These are phyloP conservation scores for Dittrichia graveolens DNA, from an alignment of 129 eudicot species.

Conservation along the genomic window DNA sequence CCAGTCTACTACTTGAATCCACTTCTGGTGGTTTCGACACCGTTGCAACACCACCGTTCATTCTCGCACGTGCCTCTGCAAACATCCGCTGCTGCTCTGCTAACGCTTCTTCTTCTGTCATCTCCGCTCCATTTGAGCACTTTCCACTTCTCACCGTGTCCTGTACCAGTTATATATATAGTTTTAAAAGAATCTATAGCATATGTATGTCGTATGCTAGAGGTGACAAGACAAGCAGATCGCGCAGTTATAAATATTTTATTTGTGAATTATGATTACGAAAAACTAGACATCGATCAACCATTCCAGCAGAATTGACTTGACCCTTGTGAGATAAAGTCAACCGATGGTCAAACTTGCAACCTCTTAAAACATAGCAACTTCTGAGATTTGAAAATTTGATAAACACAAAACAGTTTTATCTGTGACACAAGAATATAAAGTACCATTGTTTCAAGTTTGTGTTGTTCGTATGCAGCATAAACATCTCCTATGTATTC, in stretches of 20 bases:
- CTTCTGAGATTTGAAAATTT: background rate
- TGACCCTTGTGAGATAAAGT: too few species aligned
- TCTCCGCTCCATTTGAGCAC: constrained; percentile 67
- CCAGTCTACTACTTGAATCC: constrained; percentile 39
- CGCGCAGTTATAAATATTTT: too few species aligned
- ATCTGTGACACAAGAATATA: background rate
- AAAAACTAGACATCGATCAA: too few species aligned
- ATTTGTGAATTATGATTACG: too few species aligned
- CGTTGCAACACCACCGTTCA: constrained; percentile 68
- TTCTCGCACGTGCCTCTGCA: constrained; percentile 96
- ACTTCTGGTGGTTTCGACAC: constrained; percentile 38
- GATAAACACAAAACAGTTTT: background rate
- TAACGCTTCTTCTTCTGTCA: constrained; percentile 95
- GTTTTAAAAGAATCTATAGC: too few species aligned
- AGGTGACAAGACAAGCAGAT: too few species aligned
- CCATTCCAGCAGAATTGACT: too few species aligned
- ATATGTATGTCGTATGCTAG: too few species aligned
- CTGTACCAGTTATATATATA: constrained; percentile 39
- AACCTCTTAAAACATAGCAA: background rate
- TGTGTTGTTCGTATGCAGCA: constrained; percentile 95
- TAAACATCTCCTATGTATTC: constrained; percentile 87
- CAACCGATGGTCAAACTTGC: background rate
- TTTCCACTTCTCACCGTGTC: constrained; percentile 75
- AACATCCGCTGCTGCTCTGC: constrained; percentile 99
- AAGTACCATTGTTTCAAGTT: constrained; percentile 70